phyloP scores from a whole-genome alignment of 1,284 basidiomycete genomes.

The Cutaneotrichosporon curvatum region DNA sequence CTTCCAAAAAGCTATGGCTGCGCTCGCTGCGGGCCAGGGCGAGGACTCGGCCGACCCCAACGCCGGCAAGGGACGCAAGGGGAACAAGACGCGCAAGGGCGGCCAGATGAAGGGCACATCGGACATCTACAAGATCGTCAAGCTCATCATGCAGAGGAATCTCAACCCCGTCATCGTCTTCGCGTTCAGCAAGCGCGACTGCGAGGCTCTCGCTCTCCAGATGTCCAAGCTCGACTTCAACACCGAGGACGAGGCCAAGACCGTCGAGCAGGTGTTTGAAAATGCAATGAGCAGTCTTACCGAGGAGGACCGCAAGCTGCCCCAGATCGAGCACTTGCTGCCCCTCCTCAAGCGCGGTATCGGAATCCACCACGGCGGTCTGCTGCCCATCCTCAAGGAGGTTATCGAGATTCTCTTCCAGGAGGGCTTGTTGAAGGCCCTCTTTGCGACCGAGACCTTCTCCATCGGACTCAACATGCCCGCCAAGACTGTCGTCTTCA shows the following conservation, averaged over 20 bases:
- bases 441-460: constrained; percentile 99
- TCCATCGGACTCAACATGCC: constrained; percentile 82
- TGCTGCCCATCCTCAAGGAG: constrained; percentile 96
- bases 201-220: constrained; percentile 82
- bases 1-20: constrained; percentile 96
- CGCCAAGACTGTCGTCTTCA: constrained; percentile 75
- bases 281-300: constrained; percentile 89
- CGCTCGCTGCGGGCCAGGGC: constrained; percentile 73
- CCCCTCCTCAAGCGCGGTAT: constrained; percentile 92
- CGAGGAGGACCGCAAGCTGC: constrained; percentile 79
- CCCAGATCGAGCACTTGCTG: constrained; percentile 88
- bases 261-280: constrained; percentile 82
- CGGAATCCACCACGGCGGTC: constrained; percentile 96
- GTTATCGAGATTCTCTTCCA: constrained; percentile 99
- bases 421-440: constrained; percentile 96
- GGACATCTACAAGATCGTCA: constrained; percentile 96
- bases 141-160: constrained; percentile 97
- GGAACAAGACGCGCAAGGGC: constrained; percentile 75
- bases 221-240: constrained; percentile 97
- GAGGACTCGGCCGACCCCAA: constrained; percentile 85
- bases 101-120: constrained; percentile 65
- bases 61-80: constrained; percentile 74
- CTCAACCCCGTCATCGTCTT: constrained; percentile 99
- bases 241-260: constrained; percentile 82
- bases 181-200: constrained; percentile 97